Percentiles rank a stretch among this genome's conserved stretches.
Conservation (phyloP, 352 stramenopile species). For the Globisporangium irregulare region DNA sequence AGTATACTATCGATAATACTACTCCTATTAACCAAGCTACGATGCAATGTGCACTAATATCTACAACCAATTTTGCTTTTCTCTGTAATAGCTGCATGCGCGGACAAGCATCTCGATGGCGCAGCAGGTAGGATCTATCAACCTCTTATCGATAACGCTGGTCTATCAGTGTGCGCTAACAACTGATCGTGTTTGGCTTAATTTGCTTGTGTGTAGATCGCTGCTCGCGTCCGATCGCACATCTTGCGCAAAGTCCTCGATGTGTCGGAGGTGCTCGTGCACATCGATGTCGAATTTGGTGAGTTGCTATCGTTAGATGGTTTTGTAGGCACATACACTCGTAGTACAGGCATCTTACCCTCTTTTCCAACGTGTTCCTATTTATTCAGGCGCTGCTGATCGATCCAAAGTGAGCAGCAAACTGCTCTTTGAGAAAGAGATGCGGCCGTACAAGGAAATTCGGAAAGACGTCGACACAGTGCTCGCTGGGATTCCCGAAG, state of each 20-base stretch:
- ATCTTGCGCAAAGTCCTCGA: constrained; percentile 68
- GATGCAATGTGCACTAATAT: neutral
- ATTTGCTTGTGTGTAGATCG: constrained; percentile 37
- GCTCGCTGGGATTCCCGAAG: constrained; percentile 61
- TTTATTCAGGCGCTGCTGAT: constrained; percentile 26
- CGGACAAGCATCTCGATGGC: constrained; percentile 84
- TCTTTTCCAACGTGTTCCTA: neutral
- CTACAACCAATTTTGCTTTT: neutral
- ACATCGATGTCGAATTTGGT: constrained; percentile 80
- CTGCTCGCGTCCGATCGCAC: constrained; percentile 58
- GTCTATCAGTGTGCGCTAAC: neutral
- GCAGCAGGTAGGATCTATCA: constrained; percentile 45
- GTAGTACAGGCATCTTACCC: no score
- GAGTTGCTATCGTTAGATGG: constrained; percentile 3
- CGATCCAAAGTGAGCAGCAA: constrained; percentile 23
- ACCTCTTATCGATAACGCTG: neutral
- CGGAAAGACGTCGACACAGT: constrained; percentile 62
- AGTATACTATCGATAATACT: constrained; percentile 14
- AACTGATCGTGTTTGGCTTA: neutral
- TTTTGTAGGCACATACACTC: no score
- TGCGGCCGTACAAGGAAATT: constrained; percentile 78
- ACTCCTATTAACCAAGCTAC: neutral
- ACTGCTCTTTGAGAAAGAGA: constrained; percentile 43
- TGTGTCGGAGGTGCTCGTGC: constrained; percentile 87
- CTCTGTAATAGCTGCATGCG: constrained; percentile 45